Evolutionary conservation across 2,329 filamentous ascomycete genomes (phyloP).

Genomic region (Cladobotryum mycophilum): DNA sequence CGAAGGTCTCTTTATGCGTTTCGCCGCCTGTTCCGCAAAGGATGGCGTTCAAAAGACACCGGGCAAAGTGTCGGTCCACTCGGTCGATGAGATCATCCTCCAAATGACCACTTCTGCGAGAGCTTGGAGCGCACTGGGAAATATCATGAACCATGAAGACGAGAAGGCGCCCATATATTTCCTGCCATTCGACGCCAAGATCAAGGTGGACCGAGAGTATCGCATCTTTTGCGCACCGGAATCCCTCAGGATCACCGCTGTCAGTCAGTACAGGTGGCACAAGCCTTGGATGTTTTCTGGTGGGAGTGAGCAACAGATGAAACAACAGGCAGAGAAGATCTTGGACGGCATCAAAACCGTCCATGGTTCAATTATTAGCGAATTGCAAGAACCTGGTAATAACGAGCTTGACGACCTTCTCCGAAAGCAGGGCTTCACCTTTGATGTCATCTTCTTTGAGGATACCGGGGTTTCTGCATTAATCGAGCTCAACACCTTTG

Average conservation of each 20-base stretch:
- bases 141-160: conserved; percentile 16
- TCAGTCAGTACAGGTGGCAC: conserved; percentile 38
- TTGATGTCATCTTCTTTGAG: conserved; percentile 36
- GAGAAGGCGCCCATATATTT: conserved; percentile 29
- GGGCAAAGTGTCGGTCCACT: conserved; percentile 22
- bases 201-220: conserved; percentile 34
- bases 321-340: conserved; percentile 10
- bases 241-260: conserved; percentile 25
- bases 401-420: conserved; percentile 23
- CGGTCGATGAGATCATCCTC: conserved; percentile 27
- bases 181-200: conserved; percentile 34
- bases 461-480: conserved; percentile 19
- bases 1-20: conserved; percentile 35
- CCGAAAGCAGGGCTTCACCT: conserved; percentile 34
- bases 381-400: conserved; percentile 11
- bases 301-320: conserved; percentile 7
- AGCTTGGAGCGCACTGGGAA: conserved; percentile 27
- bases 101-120: conserved; percentile 33
- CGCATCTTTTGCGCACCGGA: conserved; percentile 37
- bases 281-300: conserved; percentile 24
- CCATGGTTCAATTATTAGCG: background rate
- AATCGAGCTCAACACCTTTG: conserved; percentile 42
- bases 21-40: conserved; percentile 38
- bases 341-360: background rate
- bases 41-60: conserved; percentile 26